Conservation (phyloP, 257 asterid species). For the Prunella vulgaris region DNA sequence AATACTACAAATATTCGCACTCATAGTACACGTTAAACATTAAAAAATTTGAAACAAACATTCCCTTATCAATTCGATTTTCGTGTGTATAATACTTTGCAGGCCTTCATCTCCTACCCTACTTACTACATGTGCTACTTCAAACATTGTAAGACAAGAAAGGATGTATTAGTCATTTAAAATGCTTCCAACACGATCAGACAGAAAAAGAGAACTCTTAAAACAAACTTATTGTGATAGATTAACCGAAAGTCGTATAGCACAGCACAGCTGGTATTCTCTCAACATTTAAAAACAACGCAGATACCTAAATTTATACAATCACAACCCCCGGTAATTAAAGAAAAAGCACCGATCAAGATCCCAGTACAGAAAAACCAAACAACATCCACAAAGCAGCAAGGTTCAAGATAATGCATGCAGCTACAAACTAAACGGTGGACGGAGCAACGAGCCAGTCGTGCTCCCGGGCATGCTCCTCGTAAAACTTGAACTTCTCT, state of each 20-base stretch:
- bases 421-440: slow-evolving; percentile 23
- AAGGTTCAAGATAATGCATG: slow-evolving; percentile 26
- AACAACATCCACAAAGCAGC: background rate
- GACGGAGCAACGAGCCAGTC: slow-evolving; percentile 60
- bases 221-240: background rate
- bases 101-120: no score
- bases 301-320: slow-evolving; percentile 9
- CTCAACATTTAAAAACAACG: slow-evolving; percentile 13
- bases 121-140: background rate
- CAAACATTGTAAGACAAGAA: background rate
- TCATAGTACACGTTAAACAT: no score
- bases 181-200: no score
- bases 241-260: background rate
- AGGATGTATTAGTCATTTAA: background rate
- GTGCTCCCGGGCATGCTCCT: slow-evolving; percentile 48
- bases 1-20: no score
- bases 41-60: no score
- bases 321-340: background rate
- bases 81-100: no score
- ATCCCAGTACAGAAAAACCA: background rate
- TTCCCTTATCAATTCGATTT: no score
- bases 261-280: background rate
- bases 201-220: no score
- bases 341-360: background rate
- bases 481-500: slow-evolving; percentile 63